These are phyloP conservation scores for Mycena latifolia DNA, from an alignment of 768 basidiomycete genomes.

Conservation along the genomic window DNA sequence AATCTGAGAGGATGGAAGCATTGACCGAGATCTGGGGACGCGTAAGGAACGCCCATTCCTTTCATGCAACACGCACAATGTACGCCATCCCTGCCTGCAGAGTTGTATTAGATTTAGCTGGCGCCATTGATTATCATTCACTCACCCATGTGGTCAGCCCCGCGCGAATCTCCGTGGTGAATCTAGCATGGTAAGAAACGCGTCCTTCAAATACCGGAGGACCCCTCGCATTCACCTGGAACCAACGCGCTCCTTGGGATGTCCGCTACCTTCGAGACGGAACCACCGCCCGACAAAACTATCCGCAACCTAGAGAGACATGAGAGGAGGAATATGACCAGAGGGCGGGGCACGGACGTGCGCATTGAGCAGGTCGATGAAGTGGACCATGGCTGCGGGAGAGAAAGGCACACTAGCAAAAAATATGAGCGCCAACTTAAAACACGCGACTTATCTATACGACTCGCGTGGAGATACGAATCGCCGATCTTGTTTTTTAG, in stretches of 20 bases:
- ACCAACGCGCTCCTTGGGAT: slow-evolving; percentile 69
- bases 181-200: slow-evolving; percentile 12
- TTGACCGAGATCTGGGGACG: slow-evolving; percentile 76
- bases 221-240: slow-evolving; percentile 64
- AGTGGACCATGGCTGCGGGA: slow-evolving; percentile 48
- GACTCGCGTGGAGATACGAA: too few species aligned
- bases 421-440: too few species aligned
- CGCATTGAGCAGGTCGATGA: slow-evolving; percentile 56
- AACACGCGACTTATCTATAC: not conserved
- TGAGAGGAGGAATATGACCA: not conserved
- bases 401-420: not conserved
- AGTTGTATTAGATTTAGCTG: slow-evolving; percentile 39
- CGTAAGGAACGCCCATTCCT: not conserved
- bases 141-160: slow-evolving; percentile 88
- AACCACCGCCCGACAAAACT: slow-evolving; percentile 69
- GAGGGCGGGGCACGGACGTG: slow-evolving; percentile 43
- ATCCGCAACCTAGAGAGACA: slow-evolving; percentile 48
- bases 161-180: slow-evolving; percentile 81
- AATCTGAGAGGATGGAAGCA: slow-evolving; percentile 79
- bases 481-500: too few species aligned
- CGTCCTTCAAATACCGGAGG: slow-evolving; percentile 36
- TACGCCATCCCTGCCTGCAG: slow-evolving; percentile 66
- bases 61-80: slow-evolving; percentile 61
- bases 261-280: slow-evolving; percentile 78
- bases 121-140: not conserved